Percentiles rank a stretch among this genome's conserved stretches.
Evolutionary conservation across 176 grass and related monocot genomes (phyloP).

Genomic region (Puccinellia tenuiflora): DNA sequence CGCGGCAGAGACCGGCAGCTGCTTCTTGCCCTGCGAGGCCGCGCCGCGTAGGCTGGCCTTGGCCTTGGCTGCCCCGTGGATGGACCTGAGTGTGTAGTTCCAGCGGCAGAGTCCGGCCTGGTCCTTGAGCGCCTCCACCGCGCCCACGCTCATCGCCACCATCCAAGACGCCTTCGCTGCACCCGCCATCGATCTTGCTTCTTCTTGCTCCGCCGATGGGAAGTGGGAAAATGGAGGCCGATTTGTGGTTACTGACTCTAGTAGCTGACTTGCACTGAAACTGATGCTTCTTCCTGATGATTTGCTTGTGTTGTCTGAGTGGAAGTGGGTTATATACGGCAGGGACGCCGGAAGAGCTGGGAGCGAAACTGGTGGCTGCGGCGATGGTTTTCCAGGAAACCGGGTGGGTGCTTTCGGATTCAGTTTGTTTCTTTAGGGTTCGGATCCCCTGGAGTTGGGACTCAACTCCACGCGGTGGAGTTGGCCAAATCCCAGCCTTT

Average conservation of each 20-base stretch:
- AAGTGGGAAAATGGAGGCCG: neutral
- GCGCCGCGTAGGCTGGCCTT: too few species aligned
- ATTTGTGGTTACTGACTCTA: neutral
- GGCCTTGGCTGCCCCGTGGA: conserved; percentile 30
- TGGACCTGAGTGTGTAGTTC: conserved; percentile 51
- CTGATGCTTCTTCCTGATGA: neutral
- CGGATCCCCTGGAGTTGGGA: too few species aligned
- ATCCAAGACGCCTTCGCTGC: conserved; percentile 45
- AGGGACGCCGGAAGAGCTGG: neutral
- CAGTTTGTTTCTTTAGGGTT: neutral
- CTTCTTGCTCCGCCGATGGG: too few species aligned
- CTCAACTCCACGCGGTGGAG: too few species aligned
- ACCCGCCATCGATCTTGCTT: neutral
- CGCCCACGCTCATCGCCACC: conserved; percentile 53
- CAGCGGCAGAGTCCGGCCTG: conserved; percentile 58
- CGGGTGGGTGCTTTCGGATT: neutral
- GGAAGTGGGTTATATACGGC: neutral
- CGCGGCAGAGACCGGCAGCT: too few species aligned
- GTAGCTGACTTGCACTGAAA: neutral
- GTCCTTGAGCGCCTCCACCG: conserved; percentile 74
- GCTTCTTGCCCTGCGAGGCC: too few species aligned
- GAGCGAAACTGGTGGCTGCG: neutral
- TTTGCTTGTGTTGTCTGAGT: neutral
- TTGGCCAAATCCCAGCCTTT: too few species aligned
- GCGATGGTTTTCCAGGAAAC: neutral